A percentile compares a stretch with the other conserved stretches of the same genome.
Conservation (phyloP, 2,329 filamentous ascomycete species). For the Verticillium isaacii region DNA sequence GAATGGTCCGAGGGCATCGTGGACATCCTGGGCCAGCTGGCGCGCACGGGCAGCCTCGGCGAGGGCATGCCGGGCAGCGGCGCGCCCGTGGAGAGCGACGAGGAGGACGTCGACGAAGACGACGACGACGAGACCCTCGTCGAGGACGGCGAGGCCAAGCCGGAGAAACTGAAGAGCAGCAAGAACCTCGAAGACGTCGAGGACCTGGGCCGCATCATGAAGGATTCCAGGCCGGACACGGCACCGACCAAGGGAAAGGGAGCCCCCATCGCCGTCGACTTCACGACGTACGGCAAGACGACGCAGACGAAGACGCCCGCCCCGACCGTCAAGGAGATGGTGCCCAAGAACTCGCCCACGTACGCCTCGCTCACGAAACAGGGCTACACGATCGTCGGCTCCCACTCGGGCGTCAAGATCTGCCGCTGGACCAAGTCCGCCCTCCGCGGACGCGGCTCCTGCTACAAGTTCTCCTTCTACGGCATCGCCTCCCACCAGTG, state of each 20-base stretch:
- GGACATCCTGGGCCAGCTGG: conserved; percentile 64
- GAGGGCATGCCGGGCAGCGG: conserved; percentile 74
- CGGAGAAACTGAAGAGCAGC: conserved; percentile 33
- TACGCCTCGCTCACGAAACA: conserved; percentile 89
- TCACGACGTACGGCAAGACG: conserved; percentile 64
- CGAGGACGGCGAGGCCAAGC: conserved; percentile 37
- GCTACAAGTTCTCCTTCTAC: conserved; percentile 98
- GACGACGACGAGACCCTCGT: conserved; percentile 48
- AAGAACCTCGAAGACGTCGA: conserved; percentile 71
- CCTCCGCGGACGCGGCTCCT: conserved; percentile 85
- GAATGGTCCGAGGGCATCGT: conserved; percentile 77
- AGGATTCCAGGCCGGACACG: conserved; percentile 35
- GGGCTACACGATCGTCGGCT: conserved; percentile 91
- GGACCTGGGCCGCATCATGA: conserved; percentile 68
- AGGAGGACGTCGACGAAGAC: conserved; percentile 62
- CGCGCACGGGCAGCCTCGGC: conserved; percentile 51
- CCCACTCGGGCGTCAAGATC: conserved; percentile 94
- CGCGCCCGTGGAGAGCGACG: conserved; percentile 78
- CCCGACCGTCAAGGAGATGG: conserved; percentile 77
- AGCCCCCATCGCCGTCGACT: conserved; percentile 72
- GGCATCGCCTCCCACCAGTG: conserved; percentile 94
- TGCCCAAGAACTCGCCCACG: conserved; percentile 83
- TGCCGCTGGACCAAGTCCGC: conserved; percentile 99
- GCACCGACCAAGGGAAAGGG: conserved; percentile 21
- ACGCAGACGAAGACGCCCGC: conserved; percentile 39